Conservation (phyloP, 306 rosid species). For the Biancaea sappan region DNA sequence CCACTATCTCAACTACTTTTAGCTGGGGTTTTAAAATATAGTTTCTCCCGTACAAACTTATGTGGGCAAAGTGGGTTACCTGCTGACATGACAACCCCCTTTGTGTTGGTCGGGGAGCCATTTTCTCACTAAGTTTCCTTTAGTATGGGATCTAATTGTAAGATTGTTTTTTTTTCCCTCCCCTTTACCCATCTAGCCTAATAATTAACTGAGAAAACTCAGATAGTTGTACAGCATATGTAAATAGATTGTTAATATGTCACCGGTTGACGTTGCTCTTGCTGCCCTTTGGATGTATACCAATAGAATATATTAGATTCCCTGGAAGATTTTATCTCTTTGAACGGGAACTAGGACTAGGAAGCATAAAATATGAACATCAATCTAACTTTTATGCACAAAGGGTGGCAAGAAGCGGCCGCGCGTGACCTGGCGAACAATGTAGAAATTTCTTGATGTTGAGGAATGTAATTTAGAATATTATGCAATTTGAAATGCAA, state of each 20-base stretch:
- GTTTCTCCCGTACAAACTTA: conserved; percentile 36
- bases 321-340: background rate
- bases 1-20: conserved; percentile 47
- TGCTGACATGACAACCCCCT: conserved; percentile 36
- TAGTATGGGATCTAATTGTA: conserved; percentile 46
- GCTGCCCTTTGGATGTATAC: background rate
- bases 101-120: conserved; percentile 49
- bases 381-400: background rate
- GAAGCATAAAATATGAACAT: background rate
- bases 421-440: too few relatives aligned
- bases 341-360: background rate
- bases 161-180: background rate
- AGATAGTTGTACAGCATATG: conserved; percentile 74
- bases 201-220: conserved; percentile 51
- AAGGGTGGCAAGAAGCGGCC: background rate
- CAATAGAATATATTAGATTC: background rate
- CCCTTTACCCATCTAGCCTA: conserved; percentile 45
- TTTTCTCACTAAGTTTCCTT: conserved; percentile 33
- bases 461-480: too few relatives aligned
- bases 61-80: conserved; percentile 48
- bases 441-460: too few relatives aligned
- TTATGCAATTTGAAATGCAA: too few relatives aligned
- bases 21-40: conserved; percentile 47
- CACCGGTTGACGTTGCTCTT: conserved; percentile 6
- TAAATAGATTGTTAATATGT: conserved; percentile 60